phyloP scores from a whole-genome alignment of 2,329 filamentous ascomycete species.

The Phialemonium atrogriseum region DNA sequence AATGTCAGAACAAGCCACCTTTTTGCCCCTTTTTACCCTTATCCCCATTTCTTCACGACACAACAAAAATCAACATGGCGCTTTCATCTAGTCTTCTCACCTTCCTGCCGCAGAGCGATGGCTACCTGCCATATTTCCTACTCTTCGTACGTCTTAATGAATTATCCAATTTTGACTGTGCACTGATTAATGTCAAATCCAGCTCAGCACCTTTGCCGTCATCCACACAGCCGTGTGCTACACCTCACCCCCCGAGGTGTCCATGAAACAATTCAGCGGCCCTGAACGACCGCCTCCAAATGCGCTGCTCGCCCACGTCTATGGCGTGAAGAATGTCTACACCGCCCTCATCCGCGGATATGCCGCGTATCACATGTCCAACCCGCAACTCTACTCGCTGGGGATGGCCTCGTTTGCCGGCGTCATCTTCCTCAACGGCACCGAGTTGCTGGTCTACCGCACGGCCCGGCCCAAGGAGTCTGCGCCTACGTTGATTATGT shows the following conservation, averaged over 20 bases:
- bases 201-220: conserved; percentile 15
- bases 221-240: conserved; percentile 21
- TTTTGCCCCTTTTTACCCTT: too few relatives aligned
- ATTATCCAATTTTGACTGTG: not conserved
- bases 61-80: too few relatives aligned
- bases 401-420: conserved; percentile 21
- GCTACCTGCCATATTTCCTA: conserved; percentile 21
- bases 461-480: too few relatives aligned
- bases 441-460: conserved; percentile 17
- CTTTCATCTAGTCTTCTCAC: too few relatives aligned
- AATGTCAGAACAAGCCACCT: too few relatives aligned
- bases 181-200: too few relatives aligned
- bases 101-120: too few relatives aligned
- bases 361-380: conserved; percentile 24
- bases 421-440: conserved; percentile 19
- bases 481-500: too few relatives aligned
- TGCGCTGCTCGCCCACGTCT: conserved; percentile 22
- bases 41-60: too few relatives aligned
- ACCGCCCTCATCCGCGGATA: conserved; percentile 23
- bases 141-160: conserved; percentile 14
- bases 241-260: conserved; percentile 8
- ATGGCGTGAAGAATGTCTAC: conserved; percentile 27
- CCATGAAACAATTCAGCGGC: conserved; percentile 20
- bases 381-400: conserved; percentile 22
- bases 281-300: conserved; percentile 16